Base-by-base conservation (phyloP, 148 eudicot genomes). In the Chenopodium album region DNA sequence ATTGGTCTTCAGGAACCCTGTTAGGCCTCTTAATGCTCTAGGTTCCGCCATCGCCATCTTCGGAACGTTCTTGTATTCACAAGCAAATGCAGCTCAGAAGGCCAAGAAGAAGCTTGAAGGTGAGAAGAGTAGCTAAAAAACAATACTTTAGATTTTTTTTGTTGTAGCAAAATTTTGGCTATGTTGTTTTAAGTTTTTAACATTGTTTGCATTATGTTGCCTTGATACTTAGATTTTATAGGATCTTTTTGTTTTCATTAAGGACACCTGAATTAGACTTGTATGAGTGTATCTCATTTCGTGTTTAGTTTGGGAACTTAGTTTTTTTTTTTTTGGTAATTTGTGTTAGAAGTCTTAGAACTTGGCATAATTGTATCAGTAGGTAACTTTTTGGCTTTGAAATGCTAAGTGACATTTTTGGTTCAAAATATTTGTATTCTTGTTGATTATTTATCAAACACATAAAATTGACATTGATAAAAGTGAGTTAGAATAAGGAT, bases 1-100 rank as follows among this genome's bases (percentile, higher is more conserved):
- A 6, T 79, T 95, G 85, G 97, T 95, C 22, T 93, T 95, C 82
- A 85, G 93, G 84, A 93, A 93, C 71, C 97, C 97, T 9, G 98
- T 95, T 64, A 85, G 89, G 86, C 98, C 97, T 48, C 77, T 95
- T 84, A 93, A 92, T 85, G 98, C 96, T 0, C 90, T 95, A 23
- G 98, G 98, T 28, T 90, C 97, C 1, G 97, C 90, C 17, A 90
- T 95, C 70, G 98, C 97, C 0, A 88, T 95, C 9, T 77, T 93
- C 8, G 98, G 98, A 12, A 93, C 98, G 60, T 95, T 93, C 88
- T 85, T 93, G 93, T 95, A 95, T 81, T 89, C 97, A 0, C 97
- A 91, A 83, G 98, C 93, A 7, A 85, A 87, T 26, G 89, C 97
- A 9, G 85, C 86, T 37, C 86, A 86, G 82, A 92, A 91, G 80